phyloP scores from a whole-genome alignment of 805 yeast species.

The Candida ficus region DNA sequence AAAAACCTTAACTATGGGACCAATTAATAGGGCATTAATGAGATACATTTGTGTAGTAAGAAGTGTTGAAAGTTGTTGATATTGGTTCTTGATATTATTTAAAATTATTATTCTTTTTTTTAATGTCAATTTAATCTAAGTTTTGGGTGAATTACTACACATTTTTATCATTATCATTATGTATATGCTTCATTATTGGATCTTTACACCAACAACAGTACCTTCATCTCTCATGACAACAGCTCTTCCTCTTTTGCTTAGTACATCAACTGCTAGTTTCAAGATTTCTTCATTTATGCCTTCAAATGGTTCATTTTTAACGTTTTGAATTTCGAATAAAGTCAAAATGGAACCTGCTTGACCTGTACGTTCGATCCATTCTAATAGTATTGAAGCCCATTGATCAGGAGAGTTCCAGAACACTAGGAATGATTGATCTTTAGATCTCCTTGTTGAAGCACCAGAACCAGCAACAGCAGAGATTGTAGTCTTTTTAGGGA shows the following conservation, averaged over 20 bases:
- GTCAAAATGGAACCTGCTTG: constrained; percentile 76
- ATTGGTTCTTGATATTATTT: too few relatives aligned
- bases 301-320: constrained; percentile 61
- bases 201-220: constrained; percentile 73
- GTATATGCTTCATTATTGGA: constrained; percentile 40
- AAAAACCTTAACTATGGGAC: too few relatives aligned
- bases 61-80: too few relatives aligned
- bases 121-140: too few relatives aligned
- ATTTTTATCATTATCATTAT: too few relatives aligned
- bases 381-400: constrained; percentile 60
- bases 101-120: too few relatives aligned
- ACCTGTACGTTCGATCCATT: constrained; percentile 74
- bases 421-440: constrained; percentile 30
- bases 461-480: not conserved
- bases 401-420: constrained; percentile 67
- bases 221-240: constrained; percentile 61
- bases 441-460: constrained; percentile 33
- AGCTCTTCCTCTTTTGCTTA: constrained; percentile 69
- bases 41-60: too few relatives aligned
- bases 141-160: too few relatives aligned
- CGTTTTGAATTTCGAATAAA: constrained; percentile 68
- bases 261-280: constrained; percentile 45
- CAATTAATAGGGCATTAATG: too few relatives aligned
- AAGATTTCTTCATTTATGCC: constrained; percentile 57
- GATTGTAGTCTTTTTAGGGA: too few relatives aligned